A percentile compares a stretch with the other conserved stretches of the same genome.
phyloP scores from a whole-genome alignment of 2,329 filamentous ascomycete species.

The Fusarium falciforme region DNA sequence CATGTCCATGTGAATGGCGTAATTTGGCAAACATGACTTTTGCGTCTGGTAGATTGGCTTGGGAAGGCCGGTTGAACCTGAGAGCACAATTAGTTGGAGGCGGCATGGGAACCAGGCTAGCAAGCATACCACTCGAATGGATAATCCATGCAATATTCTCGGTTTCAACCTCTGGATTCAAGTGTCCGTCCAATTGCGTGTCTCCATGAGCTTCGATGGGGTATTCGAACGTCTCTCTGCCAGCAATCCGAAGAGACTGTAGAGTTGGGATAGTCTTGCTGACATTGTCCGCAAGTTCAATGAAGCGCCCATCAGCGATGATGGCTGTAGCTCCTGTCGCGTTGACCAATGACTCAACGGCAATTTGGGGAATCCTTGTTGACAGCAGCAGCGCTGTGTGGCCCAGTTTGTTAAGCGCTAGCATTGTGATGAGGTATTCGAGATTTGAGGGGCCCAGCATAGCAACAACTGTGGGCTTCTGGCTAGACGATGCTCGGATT shows the following conservation, averaged over 20 bases:
- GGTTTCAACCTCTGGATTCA: neutral
- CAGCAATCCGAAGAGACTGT: neutral
- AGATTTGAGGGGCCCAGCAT: neutral
- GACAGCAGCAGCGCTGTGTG: neutral
- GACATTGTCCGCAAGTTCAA: neutral
- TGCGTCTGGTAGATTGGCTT: neutral
- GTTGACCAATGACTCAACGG: neutral
- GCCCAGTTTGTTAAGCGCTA: neutral
- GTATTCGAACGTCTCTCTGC: neutral
- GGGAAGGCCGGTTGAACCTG: neutral
- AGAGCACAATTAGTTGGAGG: neutral
- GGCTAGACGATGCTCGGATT: neutral
- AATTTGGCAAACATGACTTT: neutral
- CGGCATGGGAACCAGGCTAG: neutral
- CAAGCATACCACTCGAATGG: neutral
- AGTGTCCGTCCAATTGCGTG: neutral
- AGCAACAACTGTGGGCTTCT: neutral
- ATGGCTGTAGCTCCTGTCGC: neutral
- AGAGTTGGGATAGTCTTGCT: neutral
- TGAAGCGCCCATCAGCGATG: neutral
- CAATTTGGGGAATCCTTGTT: neutral
- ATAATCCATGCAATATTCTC: neutral
- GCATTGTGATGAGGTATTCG: neutral
- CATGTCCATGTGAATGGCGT: neutral
- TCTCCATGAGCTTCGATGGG: neutral